A percentile compares a stretch with the other conserved stretches of the same genome.
Conservation (phyloP, 805 yeast species). For the Pichia manshurica region DNA sequence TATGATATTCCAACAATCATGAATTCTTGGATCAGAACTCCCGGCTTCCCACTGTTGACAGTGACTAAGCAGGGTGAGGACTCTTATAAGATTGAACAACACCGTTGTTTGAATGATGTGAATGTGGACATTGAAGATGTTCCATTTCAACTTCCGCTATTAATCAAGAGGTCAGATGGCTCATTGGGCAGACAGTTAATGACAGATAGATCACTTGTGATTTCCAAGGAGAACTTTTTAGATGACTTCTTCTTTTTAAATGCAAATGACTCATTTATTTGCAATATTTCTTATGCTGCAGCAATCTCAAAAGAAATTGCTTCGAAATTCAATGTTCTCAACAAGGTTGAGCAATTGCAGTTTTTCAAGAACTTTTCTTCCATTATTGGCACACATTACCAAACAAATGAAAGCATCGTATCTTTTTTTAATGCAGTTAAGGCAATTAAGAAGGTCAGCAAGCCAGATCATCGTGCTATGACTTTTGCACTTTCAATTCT, state of each 20-base stretch:
- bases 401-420: constrained; percentile 26
- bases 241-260: constrained; percentile 38
- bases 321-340: constrained; percentile 20
- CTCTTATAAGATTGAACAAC: constrained; percentile 38
- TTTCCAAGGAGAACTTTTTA: constrained; percentile 13
- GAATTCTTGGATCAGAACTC: constrained; percentile 54
- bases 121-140: constrained; percentile 41
- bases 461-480: constrained; percentile 31
- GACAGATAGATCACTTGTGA: constrained; percentile 36
- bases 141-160: constrained; percentile 59
- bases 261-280: constrained; percentile 41
- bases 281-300: constrained; percentile 42
- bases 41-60: constrained; percentile 61
- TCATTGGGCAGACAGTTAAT: constrained; percentile 35
- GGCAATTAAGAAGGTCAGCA: constrained; percentile 22
- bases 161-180: constrained; percentile 34
- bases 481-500: constrained; percentile 31
- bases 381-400: constrained; percentile 32
- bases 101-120: constrained; percentile 30
- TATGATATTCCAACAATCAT: constrained; percentile 46
- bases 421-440: constrained; percentile 32
- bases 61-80: constrained; percentile 37
- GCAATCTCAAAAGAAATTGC: constrained; percentile 25
- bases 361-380: constrained; percentile 37
- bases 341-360: constrained; percentile 31